Evolutionary conservation across 2,329 filamentous ascomycete genomes (phyloP), one percentile per base, ranked within the genome.

Genomic region (Aplosporella prunicola): DNA sequence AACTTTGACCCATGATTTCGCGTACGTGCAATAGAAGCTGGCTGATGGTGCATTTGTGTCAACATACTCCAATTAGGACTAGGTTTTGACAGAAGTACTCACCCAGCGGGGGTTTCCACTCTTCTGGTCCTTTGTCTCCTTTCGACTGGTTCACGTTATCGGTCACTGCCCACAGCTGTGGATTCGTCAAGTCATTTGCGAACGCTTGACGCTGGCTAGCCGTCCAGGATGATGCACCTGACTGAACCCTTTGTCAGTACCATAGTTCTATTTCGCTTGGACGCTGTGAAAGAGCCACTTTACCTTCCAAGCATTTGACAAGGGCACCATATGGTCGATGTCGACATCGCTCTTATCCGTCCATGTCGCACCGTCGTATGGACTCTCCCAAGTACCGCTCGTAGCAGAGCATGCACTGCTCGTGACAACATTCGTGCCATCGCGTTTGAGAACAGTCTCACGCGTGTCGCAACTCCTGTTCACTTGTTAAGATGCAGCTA

Each of bases 311-410:
- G 83, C 82, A 51, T 88, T 85, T 53, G 80, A 79, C 43, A 93
- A 57, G 1, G 85, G 83, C 3, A 93, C 82, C 61, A 91, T 69
- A 56, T 91, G 85, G 56, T 91, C 85, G 42, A 91, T 89, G 48
- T 89, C 82, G 1, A 91, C 57, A 48, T 88, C 80, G 13, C 68
- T 72, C 1, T 82, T 73, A 1, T 66, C 63, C 0, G 74, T 80
- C 79, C 80, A 86, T 1, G 68, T 76, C 0, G 64, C 78, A 11
- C 82, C 82, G 51, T 89, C 84, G 54, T 82, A 91, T 0, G 81
- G 80, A 23, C 74, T 79, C 26, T 56, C 60, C 84, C 85, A 91
- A 0, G 64, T 67, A 4, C 85, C 84, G 3, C 72, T 75, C 0
- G 69, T 78, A 0, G 80, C 59, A 1, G 69, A 61, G 58, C 84